These are phyloP conservation scores for Ogataea glucozyma DNA, from an alignment of 805 yeast genomes.

Conservation along the genomic window DNA sequence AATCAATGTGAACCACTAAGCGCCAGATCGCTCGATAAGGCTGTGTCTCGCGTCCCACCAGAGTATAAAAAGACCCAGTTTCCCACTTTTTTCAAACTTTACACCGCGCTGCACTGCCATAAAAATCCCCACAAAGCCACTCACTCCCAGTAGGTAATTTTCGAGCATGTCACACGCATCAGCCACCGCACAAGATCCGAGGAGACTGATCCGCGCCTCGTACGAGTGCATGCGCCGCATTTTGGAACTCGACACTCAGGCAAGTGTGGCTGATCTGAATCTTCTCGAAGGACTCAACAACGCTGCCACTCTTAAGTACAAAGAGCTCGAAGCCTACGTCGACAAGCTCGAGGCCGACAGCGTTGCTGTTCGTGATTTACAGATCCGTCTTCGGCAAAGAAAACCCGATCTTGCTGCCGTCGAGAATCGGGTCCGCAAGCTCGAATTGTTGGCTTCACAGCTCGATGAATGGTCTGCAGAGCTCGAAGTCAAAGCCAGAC, in stretches of 20 bases:
- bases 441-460: slow-evolving; percentile 53
- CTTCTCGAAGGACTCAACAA: slow-evolving; percentile 57
- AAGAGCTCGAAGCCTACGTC: slow-evolving; percentile 45
- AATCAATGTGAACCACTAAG: background rate
- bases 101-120: too few species aligned
- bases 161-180: slow-evolving; percentile 1
- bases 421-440: slow-evolving; percentile 39
- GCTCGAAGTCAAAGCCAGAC: slow-evolving; percentile 43
- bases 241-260: slow-evolving; percentile 36
- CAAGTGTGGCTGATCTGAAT: slow-evolving; percentile 43
- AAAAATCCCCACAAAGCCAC: background rate
- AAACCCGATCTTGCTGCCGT: slow-evolving; percentile 28
- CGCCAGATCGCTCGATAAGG: slow-evolving; percentile 4
- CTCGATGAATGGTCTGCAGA: slow-evolving; percentile 64
- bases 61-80: slow-evolving; percentile 4
- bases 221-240: slow-evolving; percentile 37
- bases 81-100: background rate
- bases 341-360: slow-evolving; percentile 26
- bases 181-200: slow-evolving; percentile 22
- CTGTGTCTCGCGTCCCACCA: background rate
- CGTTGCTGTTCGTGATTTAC: slow-evolving; percentile 10
- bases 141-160: background rate
- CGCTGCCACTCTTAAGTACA: slow-evolving; percentile 54
- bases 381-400: slow-evolving; percentile 7
- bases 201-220: slow-evolving; percentile 27